These are phyloP conservation scores for Xanthoconium separans DNA, from an alignment of 1,284 basidiomycete species.

Conservation along the genomic window DNA sequence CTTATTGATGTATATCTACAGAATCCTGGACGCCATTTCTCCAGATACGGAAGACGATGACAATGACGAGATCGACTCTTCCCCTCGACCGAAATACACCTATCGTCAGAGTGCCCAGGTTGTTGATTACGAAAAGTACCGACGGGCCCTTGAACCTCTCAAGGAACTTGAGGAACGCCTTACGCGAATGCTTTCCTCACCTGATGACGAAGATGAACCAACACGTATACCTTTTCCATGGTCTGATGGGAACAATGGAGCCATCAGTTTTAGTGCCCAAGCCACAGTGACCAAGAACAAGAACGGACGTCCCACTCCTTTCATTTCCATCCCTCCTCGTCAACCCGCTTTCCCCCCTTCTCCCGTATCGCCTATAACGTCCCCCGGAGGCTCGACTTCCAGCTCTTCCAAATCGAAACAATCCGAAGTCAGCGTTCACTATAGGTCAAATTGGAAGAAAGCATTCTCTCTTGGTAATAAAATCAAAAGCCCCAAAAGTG, in stretches of 20 bases:
- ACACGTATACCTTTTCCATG: constrained; percentile 41
- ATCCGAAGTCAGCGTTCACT: constrained; percentile 61
- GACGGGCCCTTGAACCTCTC: constrained; percentile 59
- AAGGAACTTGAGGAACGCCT: constrained; percentile 65
- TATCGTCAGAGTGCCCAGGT: constrained; percentile 49
- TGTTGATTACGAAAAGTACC: constrained; percentile 61
- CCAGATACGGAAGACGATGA: constrained; percentile 54
- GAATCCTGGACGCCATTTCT: constrained; percentile 75
- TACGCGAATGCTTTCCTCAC: constrained; percentile 59
- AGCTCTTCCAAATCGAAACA: constrained; percentile 37
- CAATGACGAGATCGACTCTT: constrained; percentile 49
- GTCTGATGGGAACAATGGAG: constrained; percentile 36
- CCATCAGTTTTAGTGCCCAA: constrained; percentile 4
- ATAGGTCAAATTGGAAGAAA: constrained; percentile 72
- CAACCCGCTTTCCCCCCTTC: constrained; percentile 34
- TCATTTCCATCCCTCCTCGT: constrained; percentile 46
- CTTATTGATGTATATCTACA: constrained; percentile 26
- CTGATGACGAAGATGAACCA: constrained; percentile 58
- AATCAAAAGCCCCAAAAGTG: constrained; percentile 63
- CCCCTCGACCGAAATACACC: constrained; percentile 47
- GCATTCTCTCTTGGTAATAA: constrained; percentile 57
- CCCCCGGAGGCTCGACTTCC: constrained; percentile 32
- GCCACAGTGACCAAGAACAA: constrained; percentile 28
- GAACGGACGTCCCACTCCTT: constrained; percentile 47
- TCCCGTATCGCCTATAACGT: constrained; percentile 36